Conservation (phyloP, 768 basidiomycete genomes). For the Infundibulicybe gibba region DNA sequence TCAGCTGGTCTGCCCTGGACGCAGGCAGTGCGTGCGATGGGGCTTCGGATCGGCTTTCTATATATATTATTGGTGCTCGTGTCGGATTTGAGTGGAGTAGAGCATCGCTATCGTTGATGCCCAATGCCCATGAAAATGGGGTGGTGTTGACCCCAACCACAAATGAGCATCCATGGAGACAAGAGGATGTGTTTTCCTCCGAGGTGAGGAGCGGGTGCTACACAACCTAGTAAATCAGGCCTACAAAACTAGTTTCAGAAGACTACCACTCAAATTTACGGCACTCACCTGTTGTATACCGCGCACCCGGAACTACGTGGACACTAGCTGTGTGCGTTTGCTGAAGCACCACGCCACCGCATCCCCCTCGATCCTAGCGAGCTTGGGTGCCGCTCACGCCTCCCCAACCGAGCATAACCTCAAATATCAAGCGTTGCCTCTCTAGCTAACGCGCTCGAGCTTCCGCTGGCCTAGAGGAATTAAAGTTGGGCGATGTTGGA, state of each 20-base stretch:
- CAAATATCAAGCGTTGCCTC: slow-evolving; percentile 30
- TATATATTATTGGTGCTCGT: too few species aligned
- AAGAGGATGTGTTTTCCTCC: slow-evolving; percentile 89
- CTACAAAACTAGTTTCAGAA: slow-evolving; percentile 27
- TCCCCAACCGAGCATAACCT: slow-evolving; percentile 58
- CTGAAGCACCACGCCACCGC: slow-evolving; percentile 48
- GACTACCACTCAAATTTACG: slow-evolving; percentile 4
- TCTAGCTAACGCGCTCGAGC: slow-evolving; percentile 38
- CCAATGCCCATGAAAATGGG: slow-evolving; percentile 68
- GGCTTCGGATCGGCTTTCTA: too few species aligned
- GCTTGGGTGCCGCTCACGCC: slow-evolving; percentile 45
- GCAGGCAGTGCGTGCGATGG: too few species aligned
- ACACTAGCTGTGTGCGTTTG: slow-evolving; percentile 56
- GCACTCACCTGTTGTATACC: slow-evolving; percentile 61
- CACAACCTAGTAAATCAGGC: slow-evolving; percentile 63
- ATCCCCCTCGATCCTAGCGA: slow-evolving; percentile 57
- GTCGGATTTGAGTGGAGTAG: too few species aligned
- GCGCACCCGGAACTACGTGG: slow-evolving; percentile 78
- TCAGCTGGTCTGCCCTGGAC: too few species aligned
- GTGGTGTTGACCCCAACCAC: slow-evolving; percentile 78
- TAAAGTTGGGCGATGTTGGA: slow-evolving; percentile 46
- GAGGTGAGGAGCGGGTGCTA: slow-evolving; percentile 75
- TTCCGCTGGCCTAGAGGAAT: slow-evolving; percentile 47
- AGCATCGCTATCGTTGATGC: slow-evolving; percentile 53
- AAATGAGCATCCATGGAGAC: slow-evolving; percentile 79